Evolutionary conservation across 768 basidiomycete genomes (phyloP).

Genomic region (Grammothele lineata): DNA sequence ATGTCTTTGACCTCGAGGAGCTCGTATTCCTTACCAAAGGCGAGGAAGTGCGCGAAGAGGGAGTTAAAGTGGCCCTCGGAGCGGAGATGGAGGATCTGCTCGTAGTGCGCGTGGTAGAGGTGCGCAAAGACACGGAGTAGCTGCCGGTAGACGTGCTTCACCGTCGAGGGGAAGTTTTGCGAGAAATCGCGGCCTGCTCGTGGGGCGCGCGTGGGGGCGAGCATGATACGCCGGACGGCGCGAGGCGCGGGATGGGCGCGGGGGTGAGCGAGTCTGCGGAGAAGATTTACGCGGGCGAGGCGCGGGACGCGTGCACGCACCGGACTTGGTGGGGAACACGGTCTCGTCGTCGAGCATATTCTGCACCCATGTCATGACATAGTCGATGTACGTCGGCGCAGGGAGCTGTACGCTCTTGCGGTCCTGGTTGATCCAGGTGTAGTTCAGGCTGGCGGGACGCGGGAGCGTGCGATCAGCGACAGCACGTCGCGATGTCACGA

Average conservation of each 20-base stretch:
- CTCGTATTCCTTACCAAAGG: slow-evolving; percentile 93
- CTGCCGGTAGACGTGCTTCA: slow-evolving; percentile 94
- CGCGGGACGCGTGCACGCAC: slow-evolving; percentile 44
- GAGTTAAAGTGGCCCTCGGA: slow-evolving; percentile 96
- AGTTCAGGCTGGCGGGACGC: slow-evolving; percentile 86
- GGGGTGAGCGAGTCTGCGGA: too few relatives aligned
- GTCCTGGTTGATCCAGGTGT: slow-evolving; percentile 91
- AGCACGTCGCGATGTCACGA: too few relatives aligned
- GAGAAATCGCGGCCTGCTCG: slow-evolving; percentile 82
- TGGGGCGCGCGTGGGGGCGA: not conserved
- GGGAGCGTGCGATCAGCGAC: not conserved
- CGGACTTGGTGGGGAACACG: slow-evolving; percentile 93
- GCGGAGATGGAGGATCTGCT: slow-evolving; percentile 86
- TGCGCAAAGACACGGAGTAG: slow-evolving; percentile 96
- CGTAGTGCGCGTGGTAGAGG: slow-evolving; percentile 93
- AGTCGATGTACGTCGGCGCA: slow-evolving; percentile 96
- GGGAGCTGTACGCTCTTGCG: slow-evolving; percentile 84
- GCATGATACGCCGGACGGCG: too few relatives aligned
- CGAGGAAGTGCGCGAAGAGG: slow-evolving; percentile 95
- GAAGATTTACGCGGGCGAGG: too few relatives aligned
- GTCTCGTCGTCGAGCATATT: slow-evolving; percentile 92
- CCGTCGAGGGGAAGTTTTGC: slow-evolving; percentile 80
- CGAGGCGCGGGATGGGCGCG: too few relatives aligned
- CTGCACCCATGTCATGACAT: slow-evolving; percentile 96
- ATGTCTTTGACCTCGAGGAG: slow-evolving; percentile 87